Conservation (phyloP, 1,139 yeast species). For the Entelexis sorbosivorans region DNA sequence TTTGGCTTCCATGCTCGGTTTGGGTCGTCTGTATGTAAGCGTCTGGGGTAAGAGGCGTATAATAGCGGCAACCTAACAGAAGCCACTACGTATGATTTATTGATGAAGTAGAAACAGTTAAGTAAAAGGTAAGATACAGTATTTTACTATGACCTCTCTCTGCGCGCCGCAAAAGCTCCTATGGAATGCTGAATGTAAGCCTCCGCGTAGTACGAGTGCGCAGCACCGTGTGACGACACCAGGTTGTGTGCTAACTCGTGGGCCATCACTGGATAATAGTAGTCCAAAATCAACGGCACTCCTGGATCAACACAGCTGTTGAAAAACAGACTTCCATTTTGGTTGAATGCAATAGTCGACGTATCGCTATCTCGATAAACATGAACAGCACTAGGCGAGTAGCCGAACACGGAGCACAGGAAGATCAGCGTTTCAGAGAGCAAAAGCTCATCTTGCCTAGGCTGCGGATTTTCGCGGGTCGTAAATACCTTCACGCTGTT, state of each 20-base stretch:
- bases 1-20: no score
- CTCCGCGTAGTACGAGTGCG: constrained; percentile 33
- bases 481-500: constrained; percentile 8
- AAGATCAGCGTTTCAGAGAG: constrained; percentile 4
- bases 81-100: no score
- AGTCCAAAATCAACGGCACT: constrained; percentile 26
- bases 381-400: constrained; percentile 19
- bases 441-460: constrained; percentile 11
- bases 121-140: no score
- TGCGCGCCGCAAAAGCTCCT: not conserved
- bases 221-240: constrained; percentile 31
- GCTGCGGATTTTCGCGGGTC: not conserved
- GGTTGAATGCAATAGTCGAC: constrained; percentile 31
- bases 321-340: constrained; percentile 33
- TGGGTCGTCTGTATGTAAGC: no score
- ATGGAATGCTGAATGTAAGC: constrained; percentile 27
- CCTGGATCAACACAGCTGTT: constrained; percentile 25
- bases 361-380: constrained; percentile 14
- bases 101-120: no score
- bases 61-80: no score
- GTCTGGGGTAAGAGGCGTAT: no score
- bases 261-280: constrained; percentile 35
- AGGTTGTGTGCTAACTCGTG: constrained; percentile 37
- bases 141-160: not conserved
- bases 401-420: constrained; percentile 19